Evolutionary conservation across 805 yeast species (phyloP).

Genomic region (Scheffersomyces lignosus): DNA sequence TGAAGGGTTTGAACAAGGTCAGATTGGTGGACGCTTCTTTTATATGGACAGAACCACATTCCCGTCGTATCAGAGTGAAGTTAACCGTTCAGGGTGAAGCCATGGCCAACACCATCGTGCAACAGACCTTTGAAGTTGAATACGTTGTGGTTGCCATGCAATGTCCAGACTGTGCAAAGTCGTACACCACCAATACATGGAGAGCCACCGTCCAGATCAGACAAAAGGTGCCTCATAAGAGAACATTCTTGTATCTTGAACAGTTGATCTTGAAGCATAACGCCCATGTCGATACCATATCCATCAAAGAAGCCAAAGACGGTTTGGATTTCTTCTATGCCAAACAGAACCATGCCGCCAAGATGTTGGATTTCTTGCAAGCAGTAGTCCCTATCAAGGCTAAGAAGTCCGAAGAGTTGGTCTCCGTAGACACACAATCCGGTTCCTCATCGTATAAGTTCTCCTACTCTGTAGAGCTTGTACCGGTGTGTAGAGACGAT

Average conservation of each 20-base stretch:
- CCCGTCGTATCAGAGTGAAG: constrained; percentile 88
- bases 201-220: constrained; percentile 96
- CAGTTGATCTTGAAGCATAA: constrained; percentile 90
- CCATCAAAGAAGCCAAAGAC: constrained; percentile 89
- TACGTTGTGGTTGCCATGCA: constrained; percentile 93
- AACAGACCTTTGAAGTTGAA: constrained; percentile 93
- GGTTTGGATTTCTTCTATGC: constrained; percentile 94
- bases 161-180: constrained; percentile 98
- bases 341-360: constrained; percentile 86
- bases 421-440: constrained; percentile 89
- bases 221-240: constrained; percentile 95
- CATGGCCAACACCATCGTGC: constrained; percentile 84
- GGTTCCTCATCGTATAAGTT: constrained; percentile 88
- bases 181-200: constrained; percentile 97
- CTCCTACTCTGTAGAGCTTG: constrained; percentile 89
- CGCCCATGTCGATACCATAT: constrained; percentile 91
- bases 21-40: constrained; percentile 90
- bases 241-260: constrained; percentile 93
- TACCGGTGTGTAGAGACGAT: constrained; percentile 96
- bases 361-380: constrained; percentile 86
- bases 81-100: constrained; percentile 97
- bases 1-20: constrained; percentile 84
- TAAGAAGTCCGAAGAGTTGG: constrained; percentile 86
- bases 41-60: constrained; percentile 99
- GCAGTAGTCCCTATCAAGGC: constrained; percentile 83